Base-by-base conservation (phyloP, 495 filamentous ascomycete species). In the Darksidea phi region DNA sequence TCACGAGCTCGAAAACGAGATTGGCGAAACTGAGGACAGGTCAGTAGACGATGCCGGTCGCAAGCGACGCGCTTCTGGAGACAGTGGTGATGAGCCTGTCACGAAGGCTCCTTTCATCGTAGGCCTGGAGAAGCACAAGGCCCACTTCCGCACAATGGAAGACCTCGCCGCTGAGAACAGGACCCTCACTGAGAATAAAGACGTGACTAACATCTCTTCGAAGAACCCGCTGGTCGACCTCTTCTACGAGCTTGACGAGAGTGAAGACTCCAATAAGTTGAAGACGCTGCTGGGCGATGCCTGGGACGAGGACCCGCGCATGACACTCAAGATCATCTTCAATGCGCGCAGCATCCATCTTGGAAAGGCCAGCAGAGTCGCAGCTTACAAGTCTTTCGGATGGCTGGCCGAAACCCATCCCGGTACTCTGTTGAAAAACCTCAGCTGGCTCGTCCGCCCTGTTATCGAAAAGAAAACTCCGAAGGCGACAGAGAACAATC, bases 271-370 rank as follows among this genome's bases (percentile, higher is more conserved):
- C 13, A 43, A 65, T 4, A 69, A 70, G 7, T 62, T 78, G 17
- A 57, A 51, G n/a, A 37, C 69, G 34, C 60, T 77, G 5, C 71
- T 80, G 37, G 63, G 74, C 5, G 61, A 66, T 8, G 73, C 77
- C 1, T 80, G 78, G 79, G 51, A 57, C 0, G 60, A 71, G 12
- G 76, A 79, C 42, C 45, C 72, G 7, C 62, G 72, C 8, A 61
- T 67, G n/a, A 78, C 78, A 1, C 70, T 80, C 36, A 79, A 78
- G 67, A 73, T 80, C 62, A 75, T 82, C 63, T 80, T 77, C 71
- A 77, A 79, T 57, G 70, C 73, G n/a, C 75, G 79, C 20, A 77
- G 74, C 48, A 80, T 82, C 36, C 76, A 79, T 61, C 69, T 79
- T 0, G 79, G 79, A 48, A 79, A 80, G 64, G 58, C 67, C 51